phyloP scores from a whole-genome alignment of 495 filamentous ascomycete genomes.

The Podospora conica region DNA sequence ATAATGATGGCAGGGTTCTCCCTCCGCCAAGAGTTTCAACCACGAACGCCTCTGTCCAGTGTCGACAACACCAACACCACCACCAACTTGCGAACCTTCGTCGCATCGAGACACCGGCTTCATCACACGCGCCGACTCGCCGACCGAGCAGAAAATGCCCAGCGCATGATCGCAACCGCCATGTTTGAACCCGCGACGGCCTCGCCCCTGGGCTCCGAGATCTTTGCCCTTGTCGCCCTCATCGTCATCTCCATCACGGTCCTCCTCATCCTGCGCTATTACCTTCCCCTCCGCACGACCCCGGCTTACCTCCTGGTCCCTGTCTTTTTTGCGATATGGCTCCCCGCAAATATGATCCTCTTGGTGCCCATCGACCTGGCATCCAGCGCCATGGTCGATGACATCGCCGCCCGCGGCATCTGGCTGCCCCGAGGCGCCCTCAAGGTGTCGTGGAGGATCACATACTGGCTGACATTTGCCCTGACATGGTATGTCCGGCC shows the following conservation, averaged over 20 bases:
- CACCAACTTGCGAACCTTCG: background rate
- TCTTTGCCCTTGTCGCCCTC: conserved; percentile 68
- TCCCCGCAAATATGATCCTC: conserved; percentile 89
- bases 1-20: conserved; percentile 4
- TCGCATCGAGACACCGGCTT: background rate
- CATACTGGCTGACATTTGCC: conserved; percentile 93
- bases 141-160: conserved; percentile 11
- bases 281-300: conserved; percentile 82
- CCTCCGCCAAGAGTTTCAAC: conserved; percentile 2
- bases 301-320: conserved; percentile 87
- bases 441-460: conserved; percentile 82
- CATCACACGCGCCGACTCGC: background rate
- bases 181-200: conserved; percentile 15
- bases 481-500: conserved; percentile 68
- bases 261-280: conserved; percentile 78
- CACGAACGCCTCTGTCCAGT: background rate
- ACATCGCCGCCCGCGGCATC: conserved; percentile 56
- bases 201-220: conserved; percentile 29
- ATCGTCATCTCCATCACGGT: conserved; percentile 66
- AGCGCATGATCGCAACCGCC: conserved; percentile 6
- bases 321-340: conserved; percentile 85
- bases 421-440: conserved; percentile 62
- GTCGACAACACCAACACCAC: background rate
- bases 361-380: conserved; percentile 95
- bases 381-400: conserved; percentile 66